A percentile compares a stretch with the other conserved stretches of the same genome.
These are phyloP conservation scores for Bruguiera parviflora DNA, from an alignment of 345 rosid genomes.

Conservation along the genomic window DNA sequence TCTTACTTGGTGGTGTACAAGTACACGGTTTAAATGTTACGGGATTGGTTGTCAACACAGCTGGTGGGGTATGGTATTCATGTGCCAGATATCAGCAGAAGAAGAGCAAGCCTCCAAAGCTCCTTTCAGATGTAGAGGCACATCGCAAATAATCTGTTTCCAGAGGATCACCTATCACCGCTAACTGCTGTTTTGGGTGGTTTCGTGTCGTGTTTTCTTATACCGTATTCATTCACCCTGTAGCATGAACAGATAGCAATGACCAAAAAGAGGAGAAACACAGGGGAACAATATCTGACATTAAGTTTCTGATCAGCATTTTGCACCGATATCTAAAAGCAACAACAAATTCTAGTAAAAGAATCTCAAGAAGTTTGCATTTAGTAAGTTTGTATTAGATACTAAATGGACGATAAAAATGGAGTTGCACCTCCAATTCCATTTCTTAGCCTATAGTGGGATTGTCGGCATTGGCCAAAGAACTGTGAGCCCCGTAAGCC, in stretches of 20 bases:
- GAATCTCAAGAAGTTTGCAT: too few relatives aligned
- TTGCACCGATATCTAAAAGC: too few relatives aligned
- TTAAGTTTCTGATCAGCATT: too few relatives aligned
- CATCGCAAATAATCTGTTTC: conserved; percentile 41
- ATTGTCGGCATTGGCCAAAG: too few relatives aligned
- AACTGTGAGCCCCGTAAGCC: too few relatives aligned
- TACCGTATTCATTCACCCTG: not conserved
- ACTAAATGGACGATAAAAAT: too few relatives aligned
- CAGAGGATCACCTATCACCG: not conserved
- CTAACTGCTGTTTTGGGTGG: not conserved
- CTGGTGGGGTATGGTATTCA: conserved; percentile 96
- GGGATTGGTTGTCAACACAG: conserved; percentile 81
- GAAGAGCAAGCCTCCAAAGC: conserved; percentile 55
- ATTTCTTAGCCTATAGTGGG: too few relatives aligned
- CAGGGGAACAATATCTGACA: too few relatives aligned
- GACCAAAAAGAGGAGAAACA: not conserved
- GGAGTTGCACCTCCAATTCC: too few relatives aligned
- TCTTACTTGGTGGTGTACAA: conserved; percentile 86
- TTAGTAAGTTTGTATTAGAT: too few relatives aligned
- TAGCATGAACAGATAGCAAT: not conserved
- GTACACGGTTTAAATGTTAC: conserved; percentile 82
- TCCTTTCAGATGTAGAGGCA: conserved; percentile 58
- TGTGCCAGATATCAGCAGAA: conserved; percentile 75
- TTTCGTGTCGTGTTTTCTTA: not conserved
- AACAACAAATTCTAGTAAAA: too few relatives aligned